Base-by-base conservation (phyloP, 805 yeast species). In the Cephaloascus albidus region DNA sequence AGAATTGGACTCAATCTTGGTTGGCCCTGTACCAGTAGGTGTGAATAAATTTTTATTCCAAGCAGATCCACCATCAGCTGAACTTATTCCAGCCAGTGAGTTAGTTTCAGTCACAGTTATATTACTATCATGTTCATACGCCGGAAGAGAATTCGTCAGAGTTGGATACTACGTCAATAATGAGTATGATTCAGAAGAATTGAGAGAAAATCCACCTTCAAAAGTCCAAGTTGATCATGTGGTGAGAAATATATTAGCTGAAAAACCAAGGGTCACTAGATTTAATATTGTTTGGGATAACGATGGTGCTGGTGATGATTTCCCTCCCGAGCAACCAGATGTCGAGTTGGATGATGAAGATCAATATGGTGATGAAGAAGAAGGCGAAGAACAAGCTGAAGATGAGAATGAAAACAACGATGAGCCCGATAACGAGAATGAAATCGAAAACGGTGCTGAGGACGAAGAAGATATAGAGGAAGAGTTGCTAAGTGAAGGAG, bases 21-120 rank as follows among this genome's bases (percentile, higher is more conserved):
- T 93, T 3, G 99, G 99, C 0, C 99, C 99, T 0, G 95, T 93
- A 2, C 99, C 98, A 0, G 95, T 93, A 2, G 99, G 99, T 1
- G 79, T 90, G 33, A 93, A 93, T 56, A 88, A 90, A 60, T 93
- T 93, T 52, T 72, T 89, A 10, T 84, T 93, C 58, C 78, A 85
- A 16, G 97, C 97, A 0, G 97, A 94, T 52, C 95, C 99, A 0
- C 99, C 99, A 1, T 79, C 90, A 1, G 94, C 97, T 0, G 97
- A 90, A 49, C 62, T 89, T 48, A 93, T 93, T 47, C 99, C 99
- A 0, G 96, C 96, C 3, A 81, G 87, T 48, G 98, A 93, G 57
- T 71, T 93, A 45, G 97, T 93, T 12, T 79, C 90, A 44, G 97
- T 93, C 33, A 93, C 99, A 0, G 98, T 93, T 23, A 89, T 93